These are phyloP conservation scores for Cordyceps javanica DNA, from an alignment of 2,329 filamentous ascomycete species.

Conservation along the genomic window DNA sequence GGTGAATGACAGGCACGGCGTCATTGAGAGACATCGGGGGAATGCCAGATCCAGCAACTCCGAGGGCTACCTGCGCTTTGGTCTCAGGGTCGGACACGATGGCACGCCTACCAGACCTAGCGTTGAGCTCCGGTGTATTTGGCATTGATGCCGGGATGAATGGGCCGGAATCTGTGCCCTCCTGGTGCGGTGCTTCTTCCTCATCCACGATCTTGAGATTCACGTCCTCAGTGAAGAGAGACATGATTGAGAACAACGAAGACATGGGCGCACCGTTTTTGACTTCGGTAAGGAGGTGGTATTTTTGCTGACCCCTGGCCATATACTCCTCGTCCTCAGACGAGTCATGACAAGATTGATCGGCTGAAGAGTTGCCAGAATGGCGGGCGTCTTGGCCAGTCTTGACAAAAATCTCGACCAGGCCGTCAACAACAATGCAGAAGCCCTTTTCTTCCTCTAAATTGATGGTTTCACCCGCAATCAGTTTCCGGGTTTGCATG, in stretches of 20 bases:
- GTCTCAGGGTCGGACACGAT: background rate
- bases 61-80: background rate
- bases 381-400: conserved; percentile 56
- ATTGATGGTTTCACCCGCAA: conserved; percentile 90
- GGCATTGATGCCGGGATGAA: conserved; percentile 31
- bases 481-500: conserved; percentile 96
- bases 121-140: conserved; percentile 33
- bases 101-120: conserved; percentile 16
- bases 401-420: conserved; percentile 98
- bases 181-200: conserved; percentile 18
- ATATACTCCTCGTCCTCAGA: conserved; percentile 65
- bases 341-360: conserved; percentile 26
- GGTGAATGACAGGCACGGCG: conserved; percentile 21
- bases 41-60: conserved; percentile 42
- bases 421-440: conserved; percentile 90
- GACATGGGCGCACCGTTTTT: conserved; percentile 99
- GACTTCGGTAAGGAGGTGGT: conserved; percentile 93
- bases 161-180: conserved; percentile 26
- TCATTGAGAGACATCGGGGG: conserved; percentile 70
- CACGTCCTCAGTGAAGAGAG: conserved; percentile 92
- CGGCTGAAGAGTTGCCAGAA: conserved; percentile 16
- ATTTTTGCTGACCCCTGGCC: conserved; percentile 67
- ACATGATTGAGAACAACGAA: conserved; percentile 93
- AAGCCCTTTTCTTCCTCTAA: conserved; percentile 98
- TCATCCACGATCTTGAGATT: conserved; percentile 69